phyloP scores from a whole-genome alignment of 257 asterid species.

The Gynochthodes officinalis region DNA sequence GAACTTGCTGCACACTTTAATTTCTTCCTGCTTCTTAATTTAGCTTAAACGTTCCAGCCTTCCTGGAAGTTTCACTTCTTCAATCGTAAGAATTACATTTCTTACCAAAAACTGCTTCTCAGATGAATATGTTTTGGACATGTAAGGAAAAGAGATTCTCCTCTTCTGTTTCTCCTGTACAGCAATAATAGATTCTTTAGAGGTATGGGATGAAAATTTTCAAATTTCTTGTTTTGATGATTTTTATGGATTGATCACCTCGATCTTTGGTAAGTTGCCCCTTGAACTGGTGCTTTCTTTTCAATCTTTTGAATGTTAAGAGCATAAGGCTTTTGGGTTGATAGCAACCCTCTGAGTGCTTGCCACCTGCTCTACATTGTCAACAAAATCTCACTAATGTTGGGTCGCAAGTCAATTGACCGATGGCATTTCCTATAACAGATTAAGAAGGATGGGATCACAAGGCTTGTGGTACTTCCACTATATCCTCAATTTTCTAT shows the following conservation, averaged over 20 bases:
- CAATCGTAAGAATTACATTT: background rate
- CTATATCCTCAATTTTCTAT: conserved; percentile 95
- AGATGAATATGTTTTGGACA: background rate
- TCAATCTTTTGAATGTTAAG: too few species aligned
- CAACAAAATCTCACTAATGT: background rate
- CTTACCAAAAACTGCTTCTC: background rate
- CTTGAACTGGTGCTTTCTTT: background rate
- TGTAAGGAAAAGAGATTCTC: background rate
- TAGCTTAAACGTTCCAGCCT: background rate
- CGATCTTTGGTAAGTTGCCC: background rate
- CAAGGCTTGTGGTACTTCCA: conserved; percentile 86
- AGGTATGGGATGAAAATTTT: background rate
- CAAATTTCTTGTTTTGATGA: background rate
- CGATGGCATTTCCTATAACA: conserved; percentile 24
- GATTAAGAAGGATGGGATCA: conserved; percentile 83
- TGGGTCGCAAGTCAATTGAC: background rate
- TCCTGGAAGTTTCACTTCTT: background rate
- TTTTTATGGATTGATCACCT: background rate
- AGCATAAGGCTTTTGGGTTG: background rate
- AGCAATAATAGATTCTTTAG: background rate
- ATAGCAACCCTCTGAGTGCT: background rate
- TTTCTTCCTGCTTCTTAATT: background rate
- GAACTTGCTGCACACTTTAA: background rate
- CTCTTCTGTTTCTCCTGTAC: background rate
- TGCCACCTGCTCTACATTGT: background rate